Evolutionary conservation across 2,329 filamentous ascomycete genomes (phyloP).

Genomic region (Akanthomyces uredinophilus): DNA sequence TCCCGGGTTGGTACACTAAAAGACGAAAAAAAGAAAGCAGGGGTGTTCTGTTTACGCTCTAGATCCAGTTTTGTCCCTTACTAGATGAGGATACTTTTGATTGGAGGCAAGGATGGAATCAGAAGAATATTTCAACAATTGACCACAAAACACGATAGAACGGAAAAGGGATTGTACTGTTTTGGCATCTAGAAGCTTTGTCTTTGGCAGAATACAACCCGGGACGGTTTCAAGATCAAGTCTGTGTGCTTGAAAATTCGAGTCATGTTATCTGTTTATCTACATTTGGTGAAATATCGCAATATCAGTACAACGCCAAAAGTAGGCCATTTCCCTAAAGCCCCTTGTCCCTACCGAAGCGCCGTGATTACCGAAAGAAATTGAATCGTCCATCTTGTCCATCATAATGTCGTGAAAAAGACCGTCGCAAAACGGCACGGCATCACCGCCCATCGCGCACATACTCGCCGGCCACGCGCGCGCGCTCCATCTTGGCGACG

Average conservation of each 20-base stretch:
- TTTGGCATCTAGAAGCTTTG: neutral
- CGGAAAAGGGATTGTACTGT: conserved; percentile 3
- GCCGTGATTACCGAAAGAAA: neutral
- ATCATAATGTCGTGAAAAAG: neutral
- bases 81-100: neutral
- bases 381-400: no score
- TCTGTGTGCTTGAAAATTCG: neutral
- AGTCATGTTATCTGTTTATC: neutral
- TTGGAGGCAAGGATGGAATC: neutral
- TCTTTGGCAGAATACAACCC: neutral
- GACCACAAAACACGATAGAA: neutral
- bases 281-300: neutral
- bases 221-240: neutral
- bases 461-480: conserved; percentile 54
- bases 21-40: conserved; percentile 14
- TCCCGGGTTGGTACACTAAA: conserved; percentile 7
- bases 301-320: neutral
- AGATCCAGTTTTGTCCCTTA: neutral
- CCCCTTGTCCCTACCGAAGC: neutral
- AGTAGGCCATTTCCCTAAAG: neutral
- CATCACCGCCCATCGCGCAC: conserved; percentile 26
- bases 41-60: neutral
- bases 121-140: conserved; percentile 2
- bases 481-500: conserved; percentile 61
- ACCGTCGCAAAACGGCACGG: neutral